A percentile compares a stretch with the other conserved stretches of the same genome.
Evolutionary conservation across 192 early-diverging fungal genomes (phyloP).

Genomic region (Coemansia sp.): DNA sequence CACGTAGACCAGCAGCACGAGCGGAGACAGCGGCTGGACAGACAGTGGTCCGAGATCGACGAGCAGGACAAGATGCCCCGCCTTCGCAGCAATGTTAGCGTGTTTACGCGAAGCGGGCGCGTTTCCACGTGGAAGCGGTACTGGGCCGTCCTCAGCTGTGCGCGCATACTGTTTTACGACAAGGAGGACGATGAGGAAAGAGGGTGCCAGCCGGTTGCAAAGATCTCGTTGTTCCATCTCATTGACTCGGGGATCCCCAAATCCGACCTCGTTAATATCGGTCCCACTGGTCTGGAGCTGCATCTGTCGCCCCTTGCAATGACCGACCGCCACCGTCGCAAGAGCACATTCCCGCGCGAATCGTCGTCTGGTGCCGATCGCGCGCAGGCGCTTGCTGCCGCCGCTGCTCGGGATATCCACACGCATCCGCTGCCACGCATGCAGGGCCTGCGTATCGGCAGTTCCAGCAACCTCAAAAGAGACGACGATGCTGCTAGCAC

Average conservation of each 20-base stretch:
- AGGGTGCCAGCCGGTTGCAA: constrained; percentile 25
- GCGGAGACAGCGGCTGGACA: constrained; percentile 24
- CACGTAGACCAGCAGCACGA: constrained; percentile 18
- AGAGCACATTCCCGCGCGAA: constrained; percentile 48
- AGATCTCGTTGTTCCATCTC: constrained; percentile 50
- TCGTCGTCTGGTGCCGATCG: constrained; percentile 7
- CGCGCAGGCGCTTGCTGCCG: constrained; percentile 8
- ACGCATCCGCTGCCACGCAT: constrained; percentile 14
- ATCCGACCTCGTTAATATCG: constrained; percentile 50
- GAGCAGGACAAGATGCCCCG: constrained; percentile 27
- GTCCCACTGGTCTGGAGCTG: constrained; percentile 52
- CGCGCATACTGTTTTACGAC: constrained; percentile 47
- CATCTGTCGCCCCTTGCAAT: constrained; percentile 49
- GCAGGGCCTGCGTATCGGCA: constrained; percentile 1
- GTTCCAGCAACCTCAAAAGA: neutral
- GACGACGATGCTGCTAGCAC: neutral
- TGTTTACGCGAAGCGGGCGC: constrained; percentile 52
- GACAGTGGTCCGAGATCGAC: constrained; percentile 38
- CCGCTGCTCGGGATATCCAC: constrained; percentile 7
- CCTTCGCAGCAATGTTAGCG: constrained; percentile 44
- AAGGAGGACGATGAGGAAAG: constrained; percentile 29
- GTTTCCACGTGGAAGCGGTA: constrained; percentile 55
- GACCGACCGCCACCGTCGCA: constrained; percentile 56
- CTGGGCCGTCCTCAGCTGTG: constrained; percentile 49
- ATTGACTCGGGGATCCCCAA: constrained; percentile 32